phyloP scores from a whole-genome alignment of 176 grass and related monocot species.

The Alopecurus myosuroides region DNA sequence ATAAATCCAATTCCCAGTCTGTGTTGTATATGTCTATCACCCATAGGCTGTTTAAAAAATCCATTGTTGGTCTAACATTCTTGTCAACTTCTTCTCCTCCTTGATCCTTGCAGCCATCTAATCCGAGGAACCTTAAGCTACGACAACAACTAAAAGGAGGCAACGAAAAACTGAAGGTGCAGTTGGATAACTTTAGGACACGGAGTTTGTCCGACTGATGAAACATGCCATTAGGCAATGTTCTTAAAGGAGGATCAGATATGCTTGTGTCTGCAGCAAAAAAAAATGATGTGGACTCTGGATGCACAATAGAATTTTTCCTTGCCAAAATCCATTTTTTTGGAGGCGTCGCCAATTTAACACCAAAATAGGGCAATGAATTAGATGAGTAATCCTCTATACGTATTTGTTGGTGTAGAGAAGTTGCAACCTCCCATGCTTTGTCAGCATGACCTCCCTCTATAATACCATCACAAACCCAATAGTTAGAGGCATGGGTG shows the following conservation, averaged over 20 bases:
- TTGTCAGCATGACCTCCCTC: not conserved
- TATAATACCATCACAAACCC: conserved; percentile 23
- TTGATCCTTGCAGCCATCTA: not conserved
- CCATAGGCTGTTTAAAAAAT: not conserved
- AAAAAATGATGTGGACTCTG: not conserved
- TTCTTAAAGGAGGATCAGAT: not conserved
- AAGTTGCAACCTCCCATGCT: not conserved
- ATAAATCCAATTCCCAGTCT: not conserved
- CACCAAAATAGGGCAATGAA: fast-evolving
- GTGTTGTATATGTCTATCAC: conserved; percentile 1
- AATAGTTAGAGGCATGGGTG: not conserved
- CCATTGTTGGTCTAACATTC: not conserved
- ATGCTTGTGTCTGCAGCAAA: not conserved
- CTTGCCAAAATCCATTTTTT: not conserved
- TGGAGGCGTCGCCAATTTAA: fast-evolving
- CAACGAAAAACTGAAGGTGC: not conserved
- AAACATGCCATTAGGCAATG: not conserved
- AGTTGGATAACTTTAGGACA: not conserved
- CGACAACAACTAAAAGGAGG: not conserved
- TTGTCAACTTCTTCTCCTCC: not conserved
- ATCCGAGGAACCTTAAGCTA: not conserved
- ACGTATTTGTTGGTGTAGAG: not conserved
- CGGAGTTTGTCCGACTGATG: not conserved
- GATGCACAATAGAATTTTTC: not conserved
- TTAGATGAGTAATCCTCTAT: not conserved